These are phyloP conservation scores for Sergeia podlipaevii DNA, from an alignment of 208 protist genomes.

Conservation along the genomic window DNA sequence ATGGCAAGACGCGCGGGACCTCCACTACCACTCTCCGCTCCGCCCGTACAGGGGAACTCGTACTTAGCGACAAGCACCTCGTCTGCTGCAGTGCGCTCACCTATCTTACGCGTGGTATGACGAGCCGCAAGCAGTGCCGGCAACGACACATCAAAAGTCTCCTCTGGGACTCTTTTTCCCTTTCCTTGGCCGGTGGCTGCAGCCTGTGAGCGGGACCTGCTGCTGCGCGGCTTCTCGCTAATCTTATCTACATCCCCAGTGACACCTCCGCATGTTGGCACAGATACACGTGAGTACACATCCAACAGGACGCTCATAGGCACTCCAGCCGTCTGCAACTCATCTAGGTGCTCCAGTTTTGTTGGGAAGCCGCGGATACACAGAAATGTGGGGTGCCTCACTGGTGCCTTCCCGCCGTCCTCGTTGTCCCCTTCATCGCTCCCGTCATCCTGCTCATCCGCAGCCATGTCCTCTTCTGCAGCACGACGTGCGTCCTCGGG, in stretches of 20 bases:
- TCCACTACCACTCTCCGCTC: slow-evolving; percentile 3
- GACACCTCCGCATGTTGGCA: slow-evolving; percentile 16
- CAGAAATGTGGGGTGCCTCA: slow-evolving; percentile 1
- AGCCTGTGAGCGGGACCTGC: too few species aligned
- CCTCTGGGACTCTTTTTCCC: too few species aligned
- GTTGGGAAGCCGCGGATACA: slow-evolving; percentile 4
- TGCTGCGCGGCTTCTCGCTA: slow-evolving; percentile 6
- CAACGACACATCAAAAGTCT: too few species aligned
- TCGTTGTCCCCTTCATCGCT: slow-evolving; percentile 19
- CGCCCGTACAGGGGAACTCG: slow-evolving; percentile 22
- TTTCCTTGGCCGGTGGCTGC: too few species aligned
- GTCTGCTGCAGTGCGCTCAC: neutral
- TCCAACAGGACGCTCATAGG: slow-evolving; percentile 2
- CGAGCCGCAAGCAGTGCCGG: neutral
- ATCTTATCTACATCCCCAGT: slow-evolving; percentile 14
- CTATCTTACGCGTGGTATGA: neutral
- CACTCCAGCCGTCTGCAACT: neutral
- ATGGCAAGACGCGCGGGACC: slow-evolving; percentile 10
- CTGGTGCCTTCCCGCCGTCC: neutral
- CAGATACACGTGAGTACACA: neutral
- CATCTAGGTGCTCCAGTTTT: neutral
- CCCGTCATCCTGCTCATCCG: slow-evolving; percentile 22
- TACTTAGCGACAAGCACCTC: slow-evolving; percentile 17
- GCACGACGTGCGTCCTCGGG: slow-evolving; percentile 40
- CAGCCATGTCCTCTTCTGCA: slow-evolving; percentile 33